Evolutionary conservation across 2,329 filamentous ascomycete genomes (phyloP).

Genomic region (Alternaria sp.): DNA sequence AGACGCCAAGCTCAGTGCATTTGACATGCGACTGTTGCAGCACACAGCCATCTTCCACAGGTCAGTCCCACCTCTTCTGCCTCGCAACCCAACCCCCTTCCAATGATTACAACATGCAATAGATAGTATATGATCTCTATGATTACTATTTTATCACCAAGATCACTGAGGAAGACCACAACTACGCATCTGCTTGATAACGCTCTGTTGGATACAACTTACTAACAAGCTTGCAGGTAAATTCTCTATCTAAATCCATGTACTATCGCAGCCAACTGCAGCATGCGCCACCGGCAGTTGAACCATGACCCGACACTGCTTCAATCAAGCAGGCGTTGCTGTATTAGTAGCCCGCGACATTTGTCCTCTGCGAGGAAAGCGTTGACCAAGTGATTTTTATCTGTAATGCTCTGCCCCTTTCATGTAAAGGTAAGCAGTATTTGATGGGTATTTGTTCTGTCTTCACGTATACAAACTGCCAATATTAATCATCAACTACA

Average conservation of each 20-base stretch:
- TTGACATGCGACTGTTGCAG: background rate
- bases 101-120: constrained; percentile 73
- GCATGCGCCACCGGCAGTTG: background rate
- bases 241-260: background rate
- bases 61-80: constrained; percentile 21
- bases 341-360: background rate
- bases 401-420: background rate
- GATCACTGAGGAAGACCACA: constrained; percentile 68
- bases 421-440: background rate
- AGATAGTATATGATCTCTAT: constrained; percentile 74
- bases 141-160: constrained; percentile 70
- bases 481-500: constrained; percentile 7
- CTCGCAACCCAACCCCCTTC: constrained; percentile 46
- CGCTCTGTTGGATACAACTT: constrained; percentile 6
- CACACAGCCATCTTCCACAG: constrained; percentile 5
- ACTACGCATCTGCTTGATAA: constrained; percentile 22
- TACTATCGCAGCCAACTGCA: background rate
- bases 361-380: background rate
- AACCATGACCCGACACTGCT: background rate
- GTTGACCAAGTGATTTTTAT: background rate
- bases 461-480: background rate
- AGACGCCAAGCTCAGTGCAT: background rate
- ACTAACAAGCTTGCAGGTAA: constrained; percentile 37
- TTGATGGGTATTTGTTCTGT: background rate
- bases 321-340: background rate